Evolutionary conservation across 2,329 filamentous ascomycete species (phyloP), one percentile per base, ranked within the genome.

Genomic region (Calonectria hawksworthii): DNA sequence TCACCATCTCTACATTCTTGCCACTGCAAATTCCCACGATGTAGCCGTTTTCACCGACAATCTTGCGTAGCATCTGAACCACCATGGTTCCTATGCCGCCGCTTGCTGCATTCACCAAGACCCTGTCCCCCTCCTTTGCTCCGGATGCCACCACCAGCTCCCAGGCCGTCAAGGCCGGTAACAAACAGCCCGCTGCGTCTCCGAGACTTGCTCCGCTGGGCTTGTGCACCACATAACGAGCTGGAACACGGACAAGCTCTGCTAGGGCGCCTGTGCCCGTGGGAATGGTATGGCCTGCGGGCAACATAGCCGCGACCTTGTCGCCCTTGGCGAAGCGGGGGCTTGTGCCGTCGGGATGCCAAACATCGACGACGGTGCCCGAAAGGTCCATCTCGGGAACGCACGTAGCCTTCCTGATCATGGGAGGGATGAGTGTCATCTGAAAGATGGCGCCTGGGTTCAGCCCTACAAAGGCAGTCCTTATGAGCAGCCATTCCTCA

Each of bases 81-180:
- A 85, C 82, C 65, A 90, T 77, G 26, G 85, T 84, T 16, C 89
- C 89, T 8, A 90, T 86, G 16, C 88, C 89, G 0, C 89, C 89
- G 76, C 88, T 89, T 26, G 87, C 89, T 4, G 88, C 89, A 75
- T 90, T 89, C 5, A 90, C 82, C 61, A 90, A 77, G 44, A 90
- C 86, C 3, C 84, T 81, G 47, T 86, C 82, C 0, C 88, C 85
- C 32, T 77, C 76, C 77, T 84, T 82, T 73, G 84, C 82, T 2
- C 81, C 84, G 3, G 87, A 86, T 26, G 85, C 81, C 13, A 80
- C 79, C 0, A 88, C 79, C 30, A 88, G 78, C 51, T 85, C 83
- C 68, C 85, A 74, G 23, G 87, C 86, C 11, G 86, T 86, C 69
- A 84, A 80, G 8, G 83, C 86, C 7, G 85, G 83, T 36, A 87